These are phyloP conservation scores for Hericium alpestre DNA, from an alignment of 768 basidiomycete genomes.

Conservation along the genomic window DNA sequence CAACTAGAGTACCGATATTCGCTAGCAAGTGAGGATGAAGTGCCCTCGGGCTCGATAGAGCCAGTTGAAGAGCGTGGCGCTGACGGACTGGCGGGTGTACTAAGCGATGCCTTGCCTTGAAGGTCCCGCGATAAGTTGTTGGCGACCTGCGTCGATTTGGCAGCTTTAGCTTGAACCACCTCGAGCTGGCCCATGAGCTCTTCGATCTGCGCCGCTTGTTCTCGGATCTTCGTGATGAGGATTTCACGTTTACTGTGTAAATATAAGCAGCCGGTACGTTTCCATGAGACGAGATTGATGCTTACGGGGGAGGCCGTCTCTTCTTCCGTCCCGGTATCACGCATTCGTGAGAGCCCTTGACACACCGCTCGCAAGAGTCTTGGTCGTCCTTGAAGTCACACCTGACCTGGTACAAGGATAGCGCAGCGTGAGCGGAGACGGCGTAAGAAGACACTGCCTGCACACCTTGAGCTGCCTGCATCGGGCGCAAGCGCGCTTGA, in stretches of 20 bases:
- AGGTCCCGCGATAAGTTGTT: slow-evolving; percentile 8
- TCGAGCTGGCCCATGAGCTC: slow-evolving; percentile 64
- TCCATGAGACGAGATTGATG: slow-evolving; percentile 4
- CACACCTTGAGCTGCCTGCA: slow-evolving; percentile 13
- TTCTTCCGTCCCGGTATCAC: slow-evolving; percentile 78
- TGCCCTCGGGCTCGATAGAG: background rate
- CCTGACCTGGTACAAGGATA: slow-evolving; percentile 38
- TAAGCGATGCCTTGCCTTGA: slow-evolving; percentile 6
- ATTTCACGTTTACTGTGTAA: slow-evolving; percentile 65
- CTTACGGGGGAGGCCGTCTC: slow-evolving; percentile 69
- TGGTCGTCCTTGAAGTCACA: slow-evolving; percentile 67
- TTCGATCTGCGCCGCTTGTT: slow-evolving; percentile 64
- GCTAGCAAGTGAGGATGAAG: too few species aligned
- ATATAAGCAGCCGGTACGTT: background rate
- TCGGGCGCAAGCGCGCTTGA: slow-evolving; percentile 14
- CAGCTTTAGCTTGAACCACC: slow-evolving; percentile 21
- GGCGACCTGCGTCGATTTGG: slow-evolving; percentile 7
- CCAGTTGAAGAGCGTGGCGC: background rate
- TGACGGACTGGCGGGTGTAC: slow-evolving; percentile 13
- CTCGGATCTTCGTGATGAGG: slow-evolving; percentile 65
- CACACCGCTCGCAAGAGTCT: slow-evolving; percentile 68
- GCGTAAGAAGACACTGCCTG: background rate
- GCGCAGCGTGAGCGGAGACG: background rate
- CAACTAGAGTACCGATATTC: too few species aligned
- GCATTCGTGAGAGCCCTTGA: slow-evolving; percentile 62